Base-by-base conservation (phyloP, 1,139 yeast genomes). In the Hyphopichia pseudoburtonii region DNA sequence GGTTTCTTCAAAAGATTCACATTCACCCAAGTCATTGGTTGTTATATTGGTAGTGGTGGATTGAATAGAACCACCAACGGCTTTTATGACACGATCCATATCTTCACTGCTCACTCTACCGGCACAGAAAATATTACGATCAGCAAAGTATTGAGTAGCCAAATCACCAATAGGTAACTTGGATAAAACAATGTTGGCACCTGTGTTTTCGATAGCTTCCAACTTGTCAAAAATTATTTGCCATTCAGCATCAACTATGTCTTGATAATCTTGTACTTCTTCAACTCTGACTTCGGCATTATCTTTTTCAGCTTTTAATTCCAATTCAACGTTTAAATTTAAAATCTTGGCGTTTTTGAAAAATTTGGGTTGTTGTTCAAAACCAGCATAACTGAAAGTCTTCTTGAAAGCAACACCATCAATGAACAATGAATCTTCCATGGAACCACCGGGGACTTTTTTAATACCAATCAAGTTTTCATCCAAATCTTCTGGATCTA, bases 241-340 rank as follows among this genome's bases (percentile, higher is more conserved):
- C 97, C 98, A 92, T 65, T 92, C 99, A 18, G 99, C 98, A 64
- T 92, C 97, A 27, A 92, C 99, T 40, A 92, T 85, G 28, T 86
- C 90, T 67, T 92, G 98, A 65, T 94, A 92, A 53, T 92, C 97
- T 43, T 81, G 78, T 37, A 92, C 97, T 58, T 89, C 86, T 53
- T 88, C 95, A 36, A 92, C 95, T 52, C 98, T 80, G 23, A 92
- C 97, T 70, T 92, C 99, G n/a, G 99, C 99, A 59, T 92, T 92
- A 62, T 92, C 99, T 69, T 88, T 90, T 66, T 92, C 99, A 2
- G 98, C 97, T 69, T 92, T 92, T 57, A 92, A 78, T 67, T 92
- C 99, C 48, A 92, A 74, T 62, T 92, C 99, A 28, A 94, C 92
- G 58, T 94, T 92, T 54, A 92, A 73, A 51, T 83, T 81, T 40